Base-by-base conservation (phyloP, 2,329 filamentous ascomycete genomes). In the Cordyceps tenuipes region DNA sequence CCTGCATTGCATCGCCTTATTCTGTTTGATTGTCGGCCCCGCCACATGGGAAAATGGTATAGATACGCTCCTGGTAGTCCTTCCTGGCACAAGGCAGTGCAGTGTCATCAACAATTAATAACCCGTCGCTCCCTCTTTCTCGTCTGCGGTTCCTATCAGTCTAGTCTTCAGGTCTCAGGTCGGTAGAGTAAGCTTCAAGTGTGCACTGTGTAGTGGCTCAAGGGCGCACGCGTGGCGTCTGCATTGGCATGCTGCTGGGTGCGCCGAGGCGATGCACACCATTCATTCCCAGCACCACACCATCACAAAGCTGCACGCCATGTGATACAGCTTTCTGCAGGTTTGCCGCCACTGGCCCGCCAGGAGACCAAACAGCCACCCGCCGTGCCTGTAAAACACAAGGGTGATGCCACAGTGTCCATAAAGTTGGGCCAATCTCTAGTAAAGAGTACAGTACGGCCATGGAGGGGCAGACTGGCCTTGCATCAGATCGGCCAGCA, bases 51-150 rank as follows among this genome's bases (percentile, higher is more conserved):
- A 10, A 56, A 5, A 29, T 29, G 41, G 13, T 17, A 51, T 3
- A n/a, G 34, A 23, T 34, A 23, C 4, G 29, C 29, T n/a, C 15
- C 15, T 23, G 49, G 31, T 7, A 23, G 5, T 23, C 17, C n/a
- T 17, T 19, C 19, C 8, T 41, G 43, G 43, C 3, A 10, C 29
- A 36, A 36, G 2, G 34, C n/a, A 15, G 50, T 26, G 41, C 31
- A 43, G 29, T 23, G 23, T 23, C 41, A 43, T n/a, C 13, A 36
- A 5, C n/a, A 29, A 43, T 31, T 29, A 57, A 57, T 29, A 57
- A 57, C 44, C 49, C 49, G 26, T 57, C 49, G 44, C 44, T 57
- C 39, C 43, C 49, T 57, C 44, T 29, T 47, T 43, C 44, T 39
- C 29, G 54, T 43, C 29, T 26, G 13, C 17, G 31, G 41, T 34